phyloP scores from a whole-genome alignment of 805 yeast species.

The Hanseniaspora valbyensis region DNA sequence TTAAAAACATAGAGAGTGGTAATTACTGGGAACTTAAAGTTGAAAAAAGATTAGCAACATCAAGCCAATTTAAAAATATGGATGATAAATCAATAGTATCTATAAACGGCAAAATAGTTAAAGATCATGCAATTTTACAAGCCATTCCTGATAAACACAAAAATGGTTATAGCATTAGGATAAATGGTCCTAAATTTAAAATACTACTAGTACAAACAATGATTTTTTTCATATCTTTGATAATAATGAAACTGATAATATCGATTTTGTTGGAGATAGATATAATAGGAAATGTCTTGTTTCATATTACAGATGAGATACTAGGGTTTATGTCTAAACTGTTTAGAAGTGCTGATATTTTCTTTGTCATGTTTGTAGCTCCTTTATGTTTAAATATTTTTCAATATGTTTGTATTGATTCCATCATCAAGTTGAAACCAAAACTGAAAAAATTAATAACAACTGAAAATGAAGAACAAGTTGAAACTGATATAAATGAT shows the following conservation, averaged over 20 bases:
- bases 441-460: background rate
- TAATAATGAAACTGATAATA: slow-evolving; percentile 51
- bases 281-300: slow-evolving; percentile 3
- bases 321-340: slow-evolving; percentile 69
- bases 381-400: slow-evolving; percentile 64
- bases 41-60: slow-evolving; percentile 7
- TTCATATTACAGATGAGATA: slow-evolving; percentile 35
- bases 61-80: slow-evolving; percentile 3
- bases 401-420: slow-evolving; percentile 63
- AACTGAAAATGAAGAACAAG: background rate
- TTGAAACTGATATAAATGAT: background rate
- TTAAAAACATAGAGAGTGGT: slow-evolving; percentile 40
- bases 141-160: slow-evolving; percentile 8
- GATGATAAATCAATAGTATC: slow-evolving; percentile 12
- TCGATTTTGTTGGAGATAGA: slow-evolving; percentile 50
- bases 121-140: background rate
- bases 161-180: slow-evolving; percentile 6
- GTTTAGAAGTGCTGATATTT: slow-evolving; percentile 72
- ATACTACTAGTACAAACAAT: slow-evolving; percentile 9
- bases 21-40: slow-evolving; percentile 25
- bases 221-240: slow-evolving; percentile 23
- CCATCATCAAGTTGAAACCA: slow-evolving; percentile 50
- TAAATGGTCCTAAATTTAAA: slow-evolving; percentile 9
- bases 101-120: slow-evolving; percentile 4
- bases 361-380: slow-evolving; percentile 73